Conservation (phyloP, 2,329 filamentous ascomycete species). For the Alternaria solani region DNA sequence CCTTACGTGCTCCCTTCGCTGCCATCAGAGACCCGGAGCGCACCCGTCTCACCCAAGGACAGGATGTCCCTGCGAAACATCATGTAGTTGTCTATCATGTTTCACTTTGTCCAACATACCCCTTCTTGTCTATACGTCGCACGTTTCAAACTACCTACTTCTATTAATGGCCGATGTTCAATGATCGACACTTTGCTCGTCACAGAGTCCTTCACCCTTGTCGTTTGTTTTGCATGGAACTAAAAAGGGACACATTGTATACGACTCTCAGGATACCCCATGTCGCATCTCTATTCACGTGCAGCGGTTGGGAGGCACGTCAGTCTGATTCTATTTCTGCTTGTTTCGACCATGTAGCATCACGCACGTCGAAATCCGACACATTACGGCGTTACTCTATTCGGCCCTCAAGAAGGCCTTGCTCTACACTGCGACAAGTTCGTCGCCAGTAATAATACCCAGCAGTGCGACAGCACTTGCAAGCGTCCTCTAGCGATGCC, state of each 20-base stretch:
- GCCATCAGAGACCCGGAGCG: slow-evolving; percentile 36
- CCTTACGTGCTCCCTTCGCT: slow-evolving; percentile 35
- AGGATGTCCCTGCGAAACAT: slow-evolving; percentile 48
- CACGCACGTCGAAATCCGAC: slow-evolving; percentile 13
- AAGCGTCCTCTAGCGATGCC: slow-evolving; percentile 4
- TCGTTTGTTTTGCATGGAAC: slow-evolving; percentile 17
- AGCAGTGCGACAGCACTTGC: slow-evolving; percentile 18
- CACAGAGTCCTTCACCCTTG: slow-evolving; percentile 11
- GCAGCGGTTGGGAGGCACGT: slow-evolving; percentile 3
- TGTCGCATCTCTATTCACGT: slow-evolving; percentile 17
- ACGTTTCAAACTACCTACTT: slow-evolving; percentile 21
- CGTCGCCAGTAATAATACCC: slow-evolving; percentile 22
- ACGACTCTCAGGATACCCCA: slow-evolving; percentile 26
- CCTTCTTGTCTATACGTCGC: slow-evolving; percentile 29
- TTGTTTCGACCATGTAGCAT: slow-evolving; percentile 1
- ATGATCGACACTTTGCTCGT: slow-evolving; percentile 22
- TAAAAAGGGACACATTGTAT: slow-evolving; percentile 19
- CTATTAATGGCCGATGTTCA: slow-evolving; percentile 27
- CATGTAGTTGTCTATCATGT: slow-evolving; percentile 39
- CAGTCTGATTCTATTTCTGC: slow-evolving; percentile 11
- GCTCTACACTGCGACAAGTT: slow-evolving; percentile 15
- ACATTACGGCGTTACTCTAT: slow-evolving; percentile 12
- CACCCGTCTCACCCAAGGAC: slow-evolving; percentile 45
- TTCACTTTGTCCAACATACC: slow-evolving; percentile 32
- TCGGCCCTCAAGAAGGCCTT: background rate